Conservation (phyloP, 208 protist genomes). For the Porcisia deanei region DNA sequence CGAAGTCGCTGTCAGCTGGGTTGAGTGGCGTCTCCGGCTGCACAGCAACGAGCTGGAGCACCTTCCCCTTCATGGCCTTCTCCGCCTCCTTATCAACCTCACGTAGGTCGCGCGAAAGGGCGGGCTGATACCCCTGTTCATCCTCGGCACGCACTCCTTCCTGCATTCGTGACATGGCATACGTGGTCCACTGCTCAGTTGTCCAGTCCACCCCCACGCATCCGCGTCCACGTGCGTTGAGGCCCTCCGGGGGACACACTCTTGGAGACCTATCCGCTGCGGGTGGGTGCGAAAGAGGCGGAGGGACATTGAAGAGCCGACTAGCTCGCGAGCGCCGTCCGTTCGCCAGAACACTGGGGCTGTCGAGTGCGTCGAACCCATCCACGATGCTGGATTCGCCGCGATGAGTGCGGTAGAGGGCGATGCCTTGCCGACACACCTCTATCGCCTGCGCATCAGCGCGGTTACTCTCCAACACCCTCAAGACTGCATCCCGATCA, state of each 20-base stretch:
- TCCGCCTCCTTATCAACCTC: constrained; percentile 74
- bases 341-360: not conserved
- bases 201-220: not conserved
- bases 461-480: constrained; percentile 45
- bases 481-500: constrained; percentile 37
- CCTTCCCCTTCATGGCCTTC: constrained; percentile 58
- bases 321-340: not conserved
- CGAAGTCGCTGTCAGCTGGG: constrained; percentile 80
- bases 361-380: constrained; percentile 23
- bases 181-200: constrained; percentile 28
- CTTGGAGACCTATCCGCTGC: not conserved
- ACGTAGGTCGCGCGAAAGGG: constrained; percentile 38
- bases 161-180: constrained; percentile 29
- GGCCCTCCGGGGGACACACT: not conserved
- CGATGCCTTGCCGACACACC: constrained; percentile 80
- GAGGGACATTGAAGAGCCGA: not conserved
- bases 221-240: not conserved
- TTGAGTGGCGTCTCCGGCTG: constrained; percentile 40
- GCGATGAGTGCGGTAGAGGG: constrained; percentile 65
- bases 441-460: constrained; percentile 70
- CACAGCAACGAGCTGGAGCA: constrained; percentile 65
- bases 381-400: constrained; percentile 62
- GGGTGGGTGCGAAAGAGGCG: not conserved
- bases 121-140: not conserved
- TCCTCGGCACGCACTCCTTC: constrained; percentile 11